Evolutionary conservation across 2,329 filamentous ascomycete genomes (phyloP).

Genomic region (Aspergillus fructus): DNA sequence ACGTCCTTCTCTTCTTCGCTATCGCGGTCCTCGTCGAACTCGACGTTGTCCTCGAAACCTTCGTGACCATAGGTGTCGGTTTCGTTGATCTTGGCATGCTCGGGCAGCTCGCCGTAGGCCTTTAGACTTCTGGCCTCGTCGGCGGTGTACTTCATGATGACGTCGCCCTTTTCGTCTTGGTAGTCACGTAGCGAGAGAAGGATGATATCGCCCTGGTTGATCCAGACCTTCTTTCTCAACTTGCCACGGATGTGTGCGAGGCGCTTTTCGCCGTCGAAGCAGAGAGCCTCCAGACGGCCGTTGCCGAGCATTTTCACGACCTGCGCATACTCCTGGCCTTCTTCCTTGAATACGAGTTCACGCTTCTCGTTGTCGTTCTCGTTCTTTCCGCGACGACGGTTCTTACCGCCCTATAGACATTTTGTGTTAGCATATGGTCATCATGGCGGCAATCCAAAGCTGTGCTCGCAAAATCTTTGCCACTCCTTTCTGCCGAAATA

Average conservation of each 20-base stretch:
- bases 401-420: conserved; percentile 84
- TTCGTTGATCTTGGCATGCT: conserved; percentile 99
- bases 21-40: conserved; percentile 92
- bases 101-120: conserved; percentile 94
- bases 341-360: conserved; percentile 97
- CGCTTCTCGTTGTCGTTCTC: conserved; percentile 99
- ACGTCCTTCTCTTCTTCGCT: conserved; percentile 72
- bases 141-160: conserved; percentile 92
- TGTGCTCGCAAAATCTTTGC: not conserved
- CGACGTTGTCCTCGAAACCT: conserved; percentile 95
- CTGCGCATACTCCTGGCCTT: conserved; percentile 89
- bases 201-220: conserved; percentile 97
- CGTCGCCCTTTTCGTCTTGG: conserved; percentile 90
- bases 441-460: not conserved
- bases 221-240: conserved; percentile 99
- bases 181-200: conserved; percentile 85
- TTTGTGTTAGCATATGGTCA: conserved; percentile 27
- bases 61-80: conserved; percentile 87
- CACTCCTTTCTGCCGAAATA: not conserved
- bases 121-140: conserved; percentile 95
- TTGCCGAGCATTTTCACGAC: conserved; percentile 96
- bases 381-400: conserved; percentile 97
- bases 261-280: conserved; percentile 90
- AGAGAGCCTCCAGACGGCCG: conserved; percentile 87
- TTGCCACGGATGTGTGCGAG: conserved; percentile 89